phyloP scores from a whole-genome alignment of 805 yeast genomes.

The Saccharomycopsis capsularis region DNA sequence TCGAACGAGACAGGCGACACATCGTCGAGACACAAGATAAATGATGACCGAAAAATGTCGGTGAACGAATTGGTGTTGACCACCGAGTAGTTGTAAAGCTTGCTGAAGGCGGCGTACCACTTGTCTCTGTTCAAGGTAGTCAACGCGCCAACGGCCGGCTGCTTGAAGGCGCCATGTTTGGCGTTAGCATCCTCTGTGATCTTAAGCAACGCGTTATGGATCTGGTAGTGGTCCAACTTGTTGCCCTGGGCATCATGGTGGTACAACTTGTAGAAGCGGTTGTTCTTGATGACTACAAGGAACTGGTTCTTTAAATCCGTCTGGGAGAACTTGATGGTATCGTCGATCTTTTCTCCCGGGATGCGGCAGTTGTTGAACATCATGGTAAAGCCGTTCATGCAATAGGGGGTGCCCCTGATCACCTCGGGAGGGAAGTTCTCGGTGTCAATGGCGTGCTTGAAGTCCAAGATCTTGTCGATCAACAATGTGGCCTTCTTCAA shows the following conservation, averaged over 20 bases:
- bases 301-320: conserved; percentile 46
- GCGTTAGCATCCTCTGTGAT: conserved; percentile 32
- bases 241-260: conserved; percentile 45
- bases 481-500: conserved; percentile 70
- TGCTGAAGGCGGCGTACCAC: conserved; percentile 58
- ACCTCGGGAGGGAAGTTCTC: conserved; percentile 76
- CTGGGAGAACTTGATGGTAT: conserved; percentile 44
- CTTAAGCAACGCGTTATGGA: conserved; percentile 51
- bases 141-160: conserved; percentile 62
- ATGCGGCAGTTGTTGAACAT: conserved; percentile 88
- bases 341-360: conserved; percentile 61
- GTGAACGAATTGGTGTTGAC: conserved; percentile 54
- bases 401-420: conserved; percentile 69
- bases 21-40: conserved; percentile 75
- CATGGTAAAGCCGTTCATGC: conserved; percentile 87
- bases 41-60: conserved; percentile 69
- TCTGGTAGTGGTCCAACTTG: conserved; percentile 39
- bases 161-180: conserved; percentile 16
- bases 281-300: conserved; percentile 65
- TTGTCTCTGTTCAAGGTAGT: conserved; percentile 82
- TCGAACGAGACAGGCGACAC: conserved; percentile 64
- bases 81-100: conserved; percentile 50
- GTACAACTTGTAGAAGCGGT: conserved; percentile 71
- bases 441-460: conserved; percentile 56
- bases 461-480: conserved; percentile 58